Conservation (phyloP, 257 asterid species). For the Galeopsis tetrahit region DNA sequence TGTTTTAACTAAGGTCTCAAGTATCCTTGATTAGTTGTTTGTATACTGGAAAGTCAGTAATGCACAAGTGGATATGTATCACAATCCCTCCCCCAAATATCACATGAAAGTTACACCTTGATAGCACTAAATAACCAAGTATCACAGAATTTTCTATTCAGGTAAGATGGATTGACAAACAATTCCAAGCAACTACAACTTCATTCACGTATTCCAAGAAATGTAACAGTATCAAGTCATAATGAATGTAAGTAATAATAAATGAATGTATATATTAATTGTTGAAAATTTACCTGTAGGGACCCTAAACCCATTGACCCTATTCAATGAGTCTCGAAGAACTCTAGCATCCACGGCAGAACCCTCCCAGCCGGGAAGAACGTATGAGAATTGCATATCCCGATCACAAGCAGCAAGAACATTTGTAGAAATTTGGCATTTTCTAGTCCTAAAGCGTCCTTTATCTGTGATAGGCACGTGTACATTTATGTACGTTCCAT, state of each 20-base stretch:
- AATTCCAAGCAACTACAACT: too few species aligned
- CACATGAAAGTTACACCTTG: too few species aligned
- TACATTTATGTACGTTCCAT: background rate
- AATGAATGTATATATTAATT: too few species aligned
- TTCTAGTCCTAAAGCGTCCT: background rate
- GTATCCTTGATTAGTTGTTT: too few species aligned
- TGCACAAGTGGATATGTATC: too few species aligned
- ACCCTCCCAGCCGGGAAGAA: background rate
- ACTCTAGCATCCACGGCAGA: background rate
- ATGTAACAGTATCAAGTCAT: background rate
- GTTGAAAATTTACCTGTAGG: background rate
- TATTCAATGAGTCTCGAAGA: background rate
- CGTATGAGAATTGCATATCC: background rate
- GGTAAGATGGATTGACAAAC: too few species aligned
- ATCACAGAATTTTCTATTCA: too few species aligned
- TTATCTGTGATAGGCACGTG: background rate
- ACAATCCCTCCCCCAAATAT: too few species aligned
- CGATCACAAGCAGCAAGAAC: background rate
- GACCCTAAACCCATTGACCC: background rate
- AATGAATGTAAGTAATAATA: background rate
- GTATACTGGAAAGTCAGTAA: too few species aligned
- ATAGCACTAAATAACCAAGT: too few species aligned
- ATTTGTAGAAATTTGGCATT: background rate
- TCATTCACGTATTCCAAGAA: too few species aligned
- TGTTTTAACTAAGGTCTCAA: too few species aligned